These are phyloP conservation scores for Fusarium mangiferae DNA, from an alignment of 2,329 filamentous ascomycete genomes.

Conservation along the genomic window DNA sequence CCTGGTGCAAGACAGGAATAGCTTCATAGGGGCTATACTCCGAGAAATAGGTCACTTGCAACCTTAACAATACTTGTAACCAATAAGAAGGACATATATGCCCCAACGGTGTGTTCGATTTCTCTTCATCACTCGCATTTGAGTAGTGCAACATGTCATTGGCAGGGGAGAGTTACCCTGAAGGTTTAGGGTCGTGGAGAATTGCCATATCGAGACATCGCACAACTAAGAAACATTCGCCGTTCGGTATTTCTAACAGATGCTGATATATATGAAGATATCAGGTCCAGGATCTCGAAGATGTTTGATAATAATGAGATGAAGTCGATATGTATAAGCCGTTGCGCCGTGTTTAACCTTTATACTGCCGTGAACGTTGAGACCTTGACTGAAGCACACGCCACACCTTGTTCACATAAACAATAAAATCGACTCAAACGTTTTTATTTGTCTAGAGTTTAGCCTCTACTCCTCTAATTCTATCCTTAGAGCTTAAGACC, in stretches of 20 bases:
- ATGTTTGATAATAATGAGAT: rapidly evolving
- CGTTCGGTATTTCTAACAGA: too few relatives aligned
- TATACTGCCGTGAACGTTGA: neutral
- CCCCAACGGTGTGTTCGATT: too few relatives aligned
- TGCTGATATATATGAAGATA: neutral
- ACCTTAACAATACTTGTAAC: neutral
- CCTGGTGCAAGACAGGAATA: too few relatives aligned
- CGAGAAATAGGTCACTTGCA: too few relatives aligned
- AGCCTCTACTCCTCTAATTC: neutral
- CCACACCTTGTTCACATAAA: too few relatives aligned
- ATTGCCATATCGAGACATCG: neutral
- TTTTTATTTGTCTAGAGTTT: neutral
- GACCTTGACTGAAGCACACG: neutral
- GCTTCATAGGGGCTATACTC: neutral
- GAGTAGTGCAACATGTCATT: neutral
- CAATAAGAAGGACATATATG: neutral
- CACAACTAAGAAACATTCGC: neutral
- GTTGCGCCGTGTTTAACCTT: neutral
- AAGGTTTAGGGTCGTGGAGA: neutral
- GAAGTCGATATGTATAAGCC: neutral
- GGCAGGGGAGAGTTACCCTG: neutral
- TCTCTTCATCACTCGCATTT: neutral
- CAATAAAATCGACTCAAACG: neutral
- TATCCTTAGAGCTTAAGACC: constrained; percentile 43
- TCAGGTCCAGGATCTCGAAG: rapidly evolving